Evolutionary conservation across 2,329 filamentous ascomycete species (phyloP).

Genomic region (Aureobasidium subglaciale): DNA sequence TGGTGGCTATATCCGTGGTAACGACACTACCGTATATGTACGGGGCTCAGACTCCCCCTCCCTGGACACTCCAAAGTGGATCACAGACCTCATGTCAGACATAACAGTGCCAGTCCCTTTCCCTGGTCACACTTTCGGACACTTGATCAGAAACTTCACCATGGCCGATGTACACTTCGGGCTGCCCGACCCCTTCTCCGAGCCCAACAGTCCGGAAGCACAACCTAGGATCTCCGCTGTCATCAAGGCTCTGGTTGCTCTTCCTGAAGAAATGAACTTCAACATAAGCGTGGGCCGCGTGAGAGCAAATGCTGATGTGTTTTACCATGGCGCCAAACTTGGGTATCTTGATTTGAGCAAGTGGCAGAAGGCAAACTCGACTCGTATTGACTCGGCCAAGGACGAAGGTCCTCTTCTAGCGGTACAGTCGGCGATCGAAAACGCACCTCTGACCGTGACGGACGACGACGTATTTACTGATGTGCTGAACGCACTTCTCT

Average conservation of each 20-base stretch:
- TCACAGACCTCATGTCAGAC: slow-evolving; percentile 70
- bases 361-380: slow-evolving; percentile 82
- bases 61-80: slow-evolving; percentile 69
- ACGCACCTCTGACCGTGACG: slow-evolving; percentile 77
- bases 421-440: slow-evolving; percentile 67
- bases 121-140: slow-evolving; percentile 71
- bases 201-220: slow-evolving; percentile 64
- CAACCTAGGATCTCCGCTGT: slow-evolving; percentile 76
- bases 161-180: slow-evolving; percentile 79
- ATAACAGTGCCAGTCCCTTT: slow-evolving; percentile 80
- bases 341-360: slow-evolving; percentile 70
- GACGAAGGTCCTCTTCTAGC: slow-evolving; percentile 56
- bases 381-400: slow-evolving; percentile 49
- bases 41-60: slow-evolving; percentile 65
- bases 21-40: slow-evolving; percentile 72
- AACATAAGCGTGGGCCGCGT: slow-evolving; percentile 70
- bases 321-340: slow-evolving; percentile 69
- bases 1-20: slow-evolving; percentile 71
- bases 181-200: slow-evolving; percentile 71
- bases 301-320: slow-evolving; percentile 70
- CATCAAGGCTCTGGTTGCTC: slow-evolving; percentile 67
- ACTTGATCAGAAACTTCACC: slow-evolving; percentile 80
- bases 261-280: slow-evolving; percentile 85
- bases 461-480: slow-evolving; percentile 72
- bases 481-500: slow-evolving; percentile 72